Conservation (phyloP, 148 eudicot genomes). For the Polygonum maritimum region DNA sequence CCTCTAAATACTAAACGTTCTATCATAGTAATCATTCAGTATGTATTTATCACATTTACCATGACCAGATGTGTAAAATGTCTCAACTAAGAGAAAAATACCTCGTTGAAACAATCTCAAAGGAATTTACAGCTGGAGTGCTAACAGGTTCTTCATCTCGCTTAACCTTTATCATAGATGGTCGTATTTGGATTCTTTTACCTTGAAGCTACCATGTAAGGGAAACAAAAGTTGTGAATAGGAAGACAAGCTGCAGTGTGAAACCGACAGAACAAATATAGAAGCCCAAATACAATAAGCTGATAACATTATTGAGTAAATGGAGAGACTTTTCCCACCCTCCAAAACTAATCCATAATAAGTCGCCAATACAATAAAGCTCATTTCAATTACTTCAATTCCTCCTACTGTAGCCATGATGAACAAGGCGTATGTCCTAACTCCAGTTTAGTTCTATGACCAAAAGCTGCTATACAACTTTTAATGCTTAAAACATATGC, state of each 20-base stretch:
- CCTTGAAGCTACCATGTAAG: slow-evolving; percentile 38
- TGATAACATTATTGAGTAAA: not conserved
- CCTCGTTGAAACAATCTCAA: slow-evolving; percentile 71
- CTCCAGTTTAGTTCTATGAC: too few species aligned
- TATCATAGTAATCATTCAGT: not conserved
- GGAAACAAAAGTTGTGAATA: not conserved
- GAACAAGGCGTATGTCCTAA: not conserved
- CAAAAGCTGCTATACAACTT: not conserved
- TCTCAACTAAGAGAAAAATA: slow-evolving; percentile 13
- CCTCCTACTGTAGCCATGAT: not conserved
- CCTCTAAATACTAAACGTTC: too few species aligned
- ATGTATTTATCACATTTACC: not conserved
- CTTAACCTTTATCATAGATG: slow-evolving; percentile 61
- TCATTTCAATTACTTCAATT: not conserved
- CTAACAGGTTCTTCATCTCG: slow-evolving; percentile 22
- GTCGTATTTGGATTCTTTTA: slow-evolving; percentile 48
- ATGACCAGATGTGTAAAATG: not conserved
- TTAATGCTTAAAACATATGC: too few species aligned
- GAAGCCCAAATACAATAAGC: not conserved
- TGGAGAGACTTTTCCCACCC: not conserved
- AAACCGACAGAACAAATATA: not conserved
- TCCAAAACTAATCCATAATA: not conserved
- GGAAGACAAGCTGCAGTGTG: not conserved
- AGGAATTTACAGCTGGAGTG: slow-evolving; percentile 32
- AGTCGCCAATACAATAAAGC: not conserved